phyloP scores from a whole-genome alignment of 2,329 filamentous ascomycete species.

The Aspergillus candidus region DNA sequence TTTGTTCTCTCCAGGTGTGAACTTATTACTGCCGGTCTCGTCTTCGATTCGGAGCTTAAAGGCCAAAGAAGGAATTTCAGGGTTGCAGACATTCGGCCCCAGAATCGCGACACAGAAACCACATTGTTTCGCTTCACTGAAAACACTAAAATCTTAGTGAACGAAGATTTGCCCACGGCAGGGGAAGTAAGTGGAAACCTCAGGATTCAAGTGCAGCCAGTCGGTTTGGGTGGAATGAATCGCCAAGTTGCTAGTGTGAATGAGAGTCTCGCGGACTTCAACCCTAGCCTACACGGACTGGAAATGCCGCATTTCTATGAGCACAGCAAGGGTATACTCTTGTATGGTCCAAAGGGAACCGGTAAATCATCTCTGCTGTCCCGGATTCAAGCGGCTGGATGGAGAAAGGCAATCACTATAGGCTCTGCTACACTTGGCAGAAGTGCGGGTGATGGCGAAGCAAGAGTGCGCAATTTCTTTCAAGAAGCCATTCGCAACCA shows the following conservation, averaged over 20 bases:
- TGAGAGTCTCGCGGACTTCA: conserved; percentile 55
- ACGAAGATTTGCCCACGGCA: conserved; percentile 15
- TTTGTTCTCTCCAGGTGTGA: conserved; percentile 52
- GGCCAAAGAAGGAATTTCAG: conserved; percentile 58
- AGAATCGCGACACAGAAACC: conserved; percentile 32
- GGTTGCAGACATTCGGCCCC: conserved; percentile 50
- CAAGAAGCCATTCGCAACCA: conserved; percentile 61
- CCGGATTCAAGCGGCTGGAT: conserved; percentile 60
- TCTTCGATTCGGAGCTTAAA: conserved; percentile 57
- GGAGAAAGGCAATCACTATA: conserved; percentile 59
- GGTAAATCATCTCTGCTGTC: conserved; percentile 74
- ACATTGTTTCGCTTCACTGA: conserved; percentile 34
- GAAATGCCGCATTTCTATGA: conserved; percentile 38
- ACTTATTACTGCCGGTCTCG: conserved; percentile 62
- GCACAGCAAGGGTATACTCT: conserved; percentile 55
- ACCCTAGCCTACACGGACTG: conserved; percentile 23
- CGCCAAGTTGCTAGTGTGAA: conserved; percentile 62
- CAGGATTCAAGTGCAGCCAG: conserved; percentile 30
- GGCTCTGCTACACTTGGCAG: conserved; percentile 29
- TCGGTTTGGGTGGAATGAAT: conserved; percentile 62
- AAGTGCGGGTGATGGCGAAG: conserved; percentile 40
- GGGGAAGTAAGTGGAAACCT: conserved; percentile 8
- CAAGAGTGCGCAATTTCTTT: conserved; percentile 62
- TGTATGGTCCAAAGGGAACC: conserved; percentile 77
- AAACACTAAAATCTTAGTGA: conserved; percentile 28